Conservation (phyloP, 768 basidiomycete genomes). For the Erythrobasidium yunnanense region DNA sequence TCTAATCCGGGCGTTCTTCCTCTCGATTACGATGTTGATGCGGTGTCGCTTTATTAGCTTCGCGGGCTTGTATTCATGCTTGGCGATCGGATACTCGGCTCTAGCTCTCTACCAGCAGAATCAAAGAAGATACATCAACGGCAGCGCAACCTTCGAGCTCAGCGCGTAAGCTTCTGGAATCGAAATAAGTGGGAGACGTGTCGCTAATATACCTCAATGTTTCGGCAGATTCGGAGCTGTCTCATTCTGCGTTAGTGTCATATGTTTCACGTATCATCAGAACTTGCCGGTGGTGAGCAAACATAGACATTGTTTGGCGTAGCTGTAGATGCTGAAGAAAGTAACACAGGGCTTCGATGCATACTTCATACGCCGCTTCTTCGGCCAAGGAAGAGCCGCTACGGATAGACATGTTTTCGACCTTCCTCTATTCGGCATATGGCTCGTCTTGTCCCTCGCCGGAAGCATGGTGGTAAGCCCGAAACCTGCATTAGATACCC, state of each 20-base stretch:
- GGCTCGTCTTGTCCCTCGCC: constrained; percentile 1
- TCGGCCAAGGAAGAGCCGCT: constrained; percentile 2
- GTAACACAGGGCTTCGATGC: background rate
- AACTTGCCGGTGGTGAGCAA: constrained; percentile 10
- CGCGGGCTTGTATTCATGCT: background rate
- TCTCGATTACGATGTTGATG: background rate
- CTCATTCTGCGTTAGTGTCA: background rate
- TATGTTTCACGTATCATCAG: constrained; percentile 18
- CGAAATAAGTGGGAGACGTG: background rate
- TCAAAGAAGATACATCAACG: background rate
- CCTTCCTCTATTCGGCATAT: background rate
- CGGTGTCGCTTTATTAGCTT: background rate
- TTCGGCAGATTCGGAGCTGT: background rate
- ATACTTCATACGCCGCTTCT: background rate
- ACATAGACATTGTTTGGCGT: background rate
- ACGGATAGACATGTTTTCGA: constrained; percentile 6
- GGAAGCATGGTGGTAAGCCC: constrained; percentile 2
- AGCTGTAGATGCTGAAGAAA: background rate
- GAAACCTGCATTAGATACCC: background rate
- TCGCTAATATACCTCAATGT: background rate
- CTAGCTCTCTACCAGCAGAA: background rate
- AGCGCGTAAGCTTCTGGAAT: background rate
- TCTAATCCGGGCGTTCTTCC: background rate
- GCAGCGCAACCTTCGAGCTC: constrained; percentile 20
- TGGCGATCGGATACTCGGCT: background rate